Base-by-base conservation (phyloP, 352 stramenopile species). In the Globisporangium spinosum region DNA sequence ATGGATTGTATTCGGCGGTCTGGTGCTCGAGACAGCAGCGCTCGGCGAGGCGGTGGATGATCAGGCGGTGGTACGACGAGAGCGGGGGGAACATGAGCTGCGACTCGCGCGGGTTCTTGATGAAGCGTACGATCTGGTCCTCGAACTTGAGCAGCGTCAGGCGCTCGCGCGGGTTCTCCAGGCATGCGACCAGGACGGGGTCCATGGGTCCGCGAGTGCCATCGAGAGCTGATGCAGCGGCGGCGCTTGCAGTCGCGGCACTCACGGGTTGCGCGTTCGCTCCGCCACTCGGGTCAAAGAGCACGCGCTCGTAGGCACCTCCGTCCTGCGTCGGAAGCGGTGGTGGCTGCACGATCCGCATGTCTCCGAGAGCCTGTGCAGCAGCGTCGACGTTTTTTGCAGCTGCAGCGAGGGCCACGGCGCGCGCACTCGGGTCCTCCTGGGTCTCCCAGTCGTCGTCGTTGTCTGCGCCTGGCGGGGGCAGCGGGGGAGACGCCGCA, bases 31-130 rank as follows among this genome's bases (percentile, higher is more conserved):
- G 83, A 12, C 74, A 72, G 74, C 97, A 98, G n/a, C 95, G 86
- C 70, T 98, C 91, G 0, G 91, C 94, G 34, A 98, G 80, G 1
- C 95, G 90, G 78, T 98, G 95, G 8, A 98, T 72, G 72, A 97
- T 93, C 9, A 97, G 79, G 6, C 89, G 89, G 67, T 97, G 89
- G 68, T 94, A 96, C 27, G 88, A 96, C 27, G 89, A 96, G 32
- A 95, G 67, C 53, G 89, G 85, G 38, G 89, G 87, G 68, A 96
- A 93, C 58, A 81, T 82, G 15, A 95, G 76, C 59, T 95, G 85
- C 57, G 69, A 65, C 73, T 94, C 87, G 34, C 82, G 71, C 23
- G 78, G 69, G 64, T 82, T 87, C 62, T 68, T 75, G 9, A 96
- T 70, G 66, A 96, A 96, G 23, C 82, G 80, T 53, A 96, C 82